Evolutionary conservation across 23 red algal genomes (phyloP), one percentile per base, ranked within the genome.

Genomic region (Cyanidium caldarium): DNA sequence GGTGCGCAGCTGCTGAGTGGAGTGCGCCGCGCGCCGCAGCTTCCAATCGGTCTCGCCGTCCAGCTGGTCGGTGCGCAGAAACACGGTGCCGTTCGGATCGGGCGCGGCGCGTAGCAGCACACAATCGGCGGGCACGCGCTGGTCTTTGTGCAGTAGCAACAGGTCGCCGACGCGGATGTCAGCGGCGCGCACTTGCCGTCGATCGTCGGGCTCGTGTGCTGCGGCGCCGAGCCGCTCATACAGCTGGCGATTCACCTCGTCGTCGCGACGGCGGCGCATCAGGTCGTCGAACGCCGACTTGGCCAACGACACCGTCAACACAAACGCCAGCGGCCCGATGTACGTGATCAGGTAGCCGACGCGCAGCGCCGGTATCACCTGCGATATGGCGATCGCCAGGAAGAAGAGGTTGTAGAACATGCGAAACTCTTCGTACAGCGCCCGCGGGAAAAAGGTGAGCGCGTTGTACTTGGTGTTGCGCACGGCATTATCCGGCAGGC

Each of bases 11-110:
- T 65, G 37, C 46, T 88, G 90, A 12, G 90, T 81, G 2, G 58
- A 76, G n/a, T 78, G 72, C 35, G 77, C 83, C 34, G 90, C 90
- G 20, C 90, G 79, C 33, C 90, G 72, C 34, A 95, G 83, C 39
- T 95, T 95, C 90, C 90, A 95, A 65, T 95, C 90, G 19, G 90
- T 95, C 56, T 95, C 90, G 21, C 90, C 90, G 68, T 95, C 90
- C 66, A 95, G 65, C 66, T 95, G 90, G 61, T 95, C 83, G 2
- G 92, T 98, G 13, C 84, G 67, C 33, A 98, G 87, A 58, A 98
- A 98, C 10, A 98, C 39, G 1, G 88, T 86, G 46, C 80, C 25
- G 39, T 42, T 68, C 29, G 33, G 30, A 0, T 76, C 80, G n/a
- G 65, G 57, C 19, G 41, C 57, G 13, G 82, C 83, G 34, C 81